Conservation (phyloP, 1,284 basidiomycete species). For the Sporisorium scitamineum region DNA sequence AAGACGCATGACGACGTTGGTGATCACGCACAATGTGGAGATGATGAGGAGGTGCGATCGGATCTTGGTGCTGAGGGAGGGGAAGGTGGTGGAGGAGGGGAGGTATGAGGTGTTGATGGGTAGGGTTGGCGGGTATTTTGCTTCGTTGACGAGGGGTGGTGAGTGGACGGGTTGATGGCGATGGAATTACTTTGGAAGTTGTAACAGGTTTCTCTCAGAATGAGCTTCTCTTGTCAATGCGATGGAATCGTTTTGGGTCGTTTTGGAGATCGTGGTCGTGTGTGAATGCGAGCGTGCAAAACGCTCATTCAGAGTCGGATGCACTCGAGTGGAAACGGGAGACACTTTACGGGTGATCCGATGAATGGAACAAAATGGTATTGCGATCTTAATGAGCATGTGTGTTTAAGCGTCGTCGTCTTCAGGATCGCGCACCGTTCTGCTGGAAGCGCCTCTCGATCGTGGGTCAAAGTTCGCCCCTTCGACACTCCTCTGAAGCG, state of each 20-base stretch:
- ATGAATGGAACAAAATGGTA: background rate
- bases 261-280: too few species aligned
- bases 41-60: constrained; percentile 93
- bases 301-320: too few species aligned
- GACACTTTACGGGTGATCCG: background rate
- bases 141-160: constrained; percentile 83
- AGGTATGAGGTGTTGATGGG: constrained; percentile 78
- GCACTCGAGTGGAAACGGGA: too few species aligned
- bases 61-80: constrained; percentile 83
- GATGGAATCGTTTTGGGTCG: too few species aligned
- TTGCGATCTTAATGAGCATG: background rate
- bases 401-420: constrained; percentile 16
- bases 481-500: constrained; percentile 21
- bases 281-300: too few species aligned
- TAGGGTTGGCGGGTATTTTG: constrained; percentile 80
- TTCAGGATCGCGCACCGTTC: constrained; percentile 10
- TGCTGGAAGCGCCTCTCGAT: constrained; percentile 12
- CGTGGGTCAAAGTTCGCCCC: constrained; percentile 49
- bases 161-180: constrained; percentile 79
- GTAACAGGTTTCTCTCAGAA: too few species aligned
- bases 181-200: too few species aligned
- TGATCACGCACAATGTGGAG: constrained; percentile 91
- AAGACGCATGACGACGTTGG: constrained; percentile 78
- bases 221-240: too few species aligned
- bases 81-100: constrained; percentile 82